phyloP scores from a whole-genome alignment of 2,329 filamentous ascomycete genomes.

The Trichoderma sp. region DNA sequence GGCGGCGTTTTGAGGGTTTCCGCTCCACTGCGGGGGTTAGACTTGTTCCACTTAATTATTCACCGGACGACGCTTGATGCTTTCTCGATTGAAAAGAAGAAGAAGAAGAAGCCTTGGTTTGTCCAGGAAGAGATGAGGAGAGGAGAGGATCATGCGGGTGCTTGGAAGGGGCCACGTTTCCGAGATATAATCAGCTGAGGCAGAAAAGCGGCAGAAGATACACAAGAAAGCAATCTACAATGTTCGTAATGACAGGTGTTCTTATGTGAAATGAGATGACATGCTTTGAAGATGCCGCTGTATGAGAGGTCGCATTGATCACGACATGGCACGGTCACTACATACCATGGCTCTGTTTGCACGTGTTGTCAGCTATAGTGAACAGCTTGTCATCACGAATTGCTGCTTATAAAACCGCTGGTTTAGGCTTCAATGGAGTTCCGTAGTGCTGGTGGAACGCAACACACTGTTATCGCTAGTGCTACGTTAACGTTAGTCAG shows the following conservation, averaged over 20 bases:
- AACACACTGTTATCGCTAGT: neutral
- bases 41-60: conserved; percentile 7
- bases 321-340: too few species aligned
- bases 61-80: neutral
- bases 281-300: neutral
- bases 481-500: neutral
- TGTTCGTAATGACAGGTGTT: conserved; percentile 5
- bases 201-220: neutral
- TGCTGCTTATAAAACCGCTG: neutral
- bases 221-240: neutral
- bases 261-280: neutral
- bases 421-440: neutral
- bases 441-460: neutral
- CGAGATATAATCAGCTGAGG: neutral
- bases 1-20: conserved; percentile 3
- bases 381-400: neutral
- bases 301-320: neutral
- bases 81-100: neutral
- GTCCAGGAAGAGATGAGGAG: neutral
- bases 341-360: neutral
- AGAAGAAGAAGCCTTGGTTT: neutral
- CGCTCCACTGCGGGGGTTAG: conserved; percentile 11
- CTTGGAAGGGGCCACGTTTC: neutral
- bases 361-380: neutral
- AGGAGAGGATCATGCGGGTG: neutral